Evolutionary conservation across 768 basidiomycete species (phyloP).

Genomic region (Phylloporus sp.): DNA sequence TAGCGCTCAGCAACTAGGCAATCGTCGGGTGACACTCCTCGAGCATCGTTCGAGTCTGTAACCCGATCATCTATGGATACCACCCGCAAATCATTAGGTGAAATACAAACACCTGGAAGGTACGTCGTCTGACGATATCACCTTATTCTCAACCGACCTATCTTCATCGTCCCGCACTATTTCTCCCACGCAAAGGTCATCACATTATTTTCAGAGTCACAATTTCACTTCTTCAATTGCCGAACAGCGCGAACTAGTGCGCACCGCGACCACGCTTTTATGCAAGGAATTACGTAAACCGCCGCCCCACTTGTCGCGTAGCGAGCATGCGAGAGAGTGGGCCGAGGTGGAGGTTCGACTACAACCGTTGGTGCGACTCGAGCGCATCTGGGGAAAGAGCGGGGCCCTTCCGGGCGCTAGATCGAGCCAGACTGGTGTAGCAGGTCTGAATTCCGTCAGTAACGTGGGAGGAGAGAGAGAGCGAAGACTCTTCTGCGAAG

Average conservation of each 20-base stretch:
- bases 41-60: constrained; percentile 12
- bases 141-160: constrained; percentile 37
- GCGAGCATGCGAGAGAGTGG: constrained; percentile 54
- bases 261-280: constrained; percentile 56
- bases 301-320: constrained; percentile 49
- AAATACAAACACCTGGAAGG: constrained; percentile 22
- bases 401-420: constrained; percentile 40
- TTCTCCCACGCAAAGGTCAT: constrained; percentile 41
- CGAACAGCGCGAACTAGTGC: constrained; percentile 63
- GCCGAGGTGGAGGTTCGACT: constrained; percentile 71
- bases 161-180: constrained; percentile 42
- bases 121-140: constrained; percentile 21
- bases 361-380: constrained; percentile 56
- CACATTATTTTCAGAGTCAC: constrained; percentile 47
- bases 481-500: constrained; percentile 65
- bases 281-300: constrained; percentile 64
- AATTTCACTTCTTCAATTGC: constrained; percentile 50
- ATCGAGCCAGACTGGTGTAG: constrained; percentile 35
- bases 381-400: constrained; percentile 73
- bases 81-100: constrained; percentile 36
- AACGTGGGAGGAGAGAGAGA: constrained; percentile 70
- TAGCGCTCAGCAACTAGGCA: constrained; percentile 35
- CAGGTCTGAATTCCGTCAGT: constrained; percentile 33
- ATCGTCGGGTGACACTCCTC: constrained; percentile 22
- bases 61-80: constrained; percentile 26